A percentile compares a stretch with the other conserved stretches of the same genome.
Evolutionary conservation across 225 moss, liverwort and hornwort genomes (phyloP).

Genomic region (Straminergon stramineum): DNA sequence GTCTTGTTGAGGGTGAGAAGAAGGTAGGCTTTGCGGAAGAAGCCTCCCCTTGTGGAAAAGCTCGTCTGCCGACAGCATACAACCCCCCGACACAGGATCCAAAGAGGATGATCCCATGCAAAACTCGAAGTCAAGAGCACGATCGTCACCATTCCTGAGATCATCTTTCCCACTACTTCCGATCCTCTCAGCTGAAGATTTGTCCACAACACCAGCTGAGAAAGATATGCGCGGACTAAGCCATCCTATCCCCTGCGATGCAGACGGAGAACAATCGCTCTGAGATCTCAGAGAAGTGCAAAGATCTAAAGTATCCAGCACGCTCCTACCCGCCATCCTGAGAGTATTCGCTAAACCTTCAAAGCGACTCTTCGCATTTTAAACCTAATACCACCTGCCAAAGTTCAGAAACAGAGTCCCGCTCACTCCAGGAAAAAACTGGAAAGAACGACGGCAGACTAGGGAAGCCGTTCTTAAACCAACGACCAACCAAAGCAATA

Average conservation of each 20-base stretch:
- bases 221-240: conserved; percentile 58
- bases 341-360: neutral
- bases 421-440: neutral
- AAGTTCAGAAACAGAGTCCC: neutral
- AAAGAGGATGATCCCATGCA: conserved; percentile 58
- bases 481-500: neutral
- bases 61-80: conserved; percentile 77
- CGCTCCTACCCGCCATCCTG: conserved; percentile 34
- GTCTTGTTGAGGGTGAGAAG: conserved; percentile 18
- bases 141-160: conserved; percentile 20
- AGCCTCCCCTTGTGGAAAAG: conserved; percentile 85
- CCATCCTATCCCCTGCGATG: conserved; percentile 48
- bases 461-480: neutral
- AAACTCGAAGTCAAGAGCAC: conserved; percentile 71
- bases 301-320: conserved; percentile 43
- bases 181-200: conserved; percentile 15
- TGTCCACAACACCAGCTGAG: conserved; percentile 38
- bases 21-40: conserved; percentile 55
- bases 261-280: neutral
- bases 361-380: neutral
- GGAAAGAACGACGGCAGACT: neutral
- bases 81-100: conserved; percentile 45
- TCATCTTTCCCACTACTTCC: conserved; percentile 20
- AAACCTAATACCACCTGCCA: neutral
- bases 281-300: conserved; percentile 12